Evolutionary conservation across 2,329 filamentous ascomycete species (phyloP), one percentile per base, ranked within the genome.

Genomic region (Trematosphaeria pertusa): DNA sequence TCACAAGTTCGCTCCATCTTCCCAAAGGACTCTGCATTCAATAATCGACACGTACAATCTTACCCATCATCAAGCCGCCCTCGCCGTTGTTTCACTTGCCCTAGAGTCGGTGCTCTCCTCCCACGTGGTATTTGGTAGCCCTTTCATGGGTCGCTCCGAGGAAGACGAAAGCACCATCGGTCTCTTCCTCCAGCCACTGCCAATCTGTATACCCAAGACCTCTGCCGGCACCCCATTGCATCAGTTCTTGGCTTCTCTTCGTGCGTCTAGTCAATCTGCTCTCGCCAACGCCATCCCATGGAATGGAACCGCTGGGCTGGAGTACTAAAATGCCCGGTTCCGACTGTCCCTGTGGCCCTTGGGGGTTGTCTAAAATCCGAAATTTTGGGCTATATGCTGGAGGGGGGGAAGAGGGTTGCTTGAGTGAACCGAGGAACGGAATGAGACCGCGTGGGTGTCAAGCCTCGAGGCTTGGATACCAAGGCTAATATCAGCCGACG

Each of bases 121-220:
- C 17, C 40, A 44, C 31, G 31, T 44, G 4, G 10, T 31, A 3
- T 14, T 48, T 5, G 46, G 46, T n/a, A 33, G 30, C 2, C 46
- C 46, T 3, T 44, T 40, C 24, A 17, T 48, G 2, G 26, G 20
- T 9, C 26, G 46, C n/a, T 12, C 36, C 4, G 12, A 14, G 3
- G 40, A 48, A n/a, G 40, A 48, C 7, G 30, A 30, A 9, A 26
- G 24, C 3, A 28, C 18, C 3, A 17, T 34, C 2, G 46, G 46
- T 1, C 36, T 48, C 1, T 48, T 44, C n/a, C 22, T 48, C 8
- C 30, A 48, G 17, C 40, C 46, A 3, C 14, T 48, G 4, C 35
- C 40, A 8, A 44, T 48, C 12, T 40, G 46, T 2, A 44, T 48
- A 7, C 21, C 10, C 3, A 41, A 42, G 17, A 10, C 34, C 18